Evolutionary conservation across 495 filamentous ascomycete genomes (phyloP).

Genomic region (Bathelium albidoporum): DNA sequence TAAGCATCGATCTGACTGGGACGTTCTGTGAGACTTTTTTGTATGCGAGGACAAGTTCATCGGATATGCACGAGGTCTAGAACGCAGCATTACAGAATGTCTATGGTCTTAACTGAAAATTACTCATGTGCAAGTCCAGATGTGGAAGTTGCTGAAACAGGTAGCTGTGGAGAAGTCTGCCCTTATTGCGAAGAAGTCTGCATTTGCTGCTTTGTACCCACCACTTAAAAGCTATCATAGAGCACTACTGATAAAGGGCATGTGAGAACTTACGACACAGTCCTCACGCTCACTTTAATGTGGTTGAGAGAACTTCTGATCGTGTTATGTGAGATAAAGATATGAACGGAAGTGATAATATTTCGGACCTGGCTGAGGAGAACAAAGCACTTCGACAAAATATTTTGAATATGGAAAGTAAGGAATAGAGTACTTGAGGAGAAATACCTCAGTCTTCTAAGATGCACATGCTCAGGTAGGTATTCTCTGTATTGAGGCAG

Average conservation of each 20-base stretch:
- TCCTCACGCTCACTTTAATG: neutral
- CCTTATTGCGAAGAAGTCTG: neutral
- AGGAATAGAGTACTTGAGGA: too few species aligned
- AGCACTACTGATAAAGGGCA: neutral
- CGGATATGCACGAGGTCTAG: neutral
- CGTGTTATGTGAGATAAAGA: neutral
- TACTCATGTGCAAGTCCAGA: neutral
- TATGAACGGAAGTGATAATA: neutral
- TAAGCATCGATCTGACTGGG: neutral
- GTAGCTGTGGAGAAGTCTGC: neutral
- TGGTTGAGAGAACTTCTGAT: neutral
- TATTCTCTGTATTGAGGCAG: too few species aligned
- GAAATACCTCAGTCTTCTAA: too few species aligned
- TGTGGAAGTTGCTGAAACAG: neutral
- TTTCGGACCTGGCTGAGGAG: neutral
- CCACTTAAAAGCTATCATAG: neutral
- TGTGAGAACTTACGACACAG: neutral
- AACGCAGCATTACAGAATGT: neutral
- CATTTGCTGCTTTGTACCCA: neutral
- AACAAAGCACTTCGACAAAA: neutral
- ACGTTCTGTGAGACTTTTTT: neutral
- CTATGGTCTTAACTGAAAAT: neutral
- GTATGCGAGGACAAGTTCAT: neutral
- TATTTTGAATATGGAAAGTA: neutral
- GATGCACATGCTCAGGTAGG: too few species aligned